phyloP scores from a whole-genome alignment of 2,329 filamentous ascomycete species.

The Neofusicoccum kwambonambiense region DNA sequence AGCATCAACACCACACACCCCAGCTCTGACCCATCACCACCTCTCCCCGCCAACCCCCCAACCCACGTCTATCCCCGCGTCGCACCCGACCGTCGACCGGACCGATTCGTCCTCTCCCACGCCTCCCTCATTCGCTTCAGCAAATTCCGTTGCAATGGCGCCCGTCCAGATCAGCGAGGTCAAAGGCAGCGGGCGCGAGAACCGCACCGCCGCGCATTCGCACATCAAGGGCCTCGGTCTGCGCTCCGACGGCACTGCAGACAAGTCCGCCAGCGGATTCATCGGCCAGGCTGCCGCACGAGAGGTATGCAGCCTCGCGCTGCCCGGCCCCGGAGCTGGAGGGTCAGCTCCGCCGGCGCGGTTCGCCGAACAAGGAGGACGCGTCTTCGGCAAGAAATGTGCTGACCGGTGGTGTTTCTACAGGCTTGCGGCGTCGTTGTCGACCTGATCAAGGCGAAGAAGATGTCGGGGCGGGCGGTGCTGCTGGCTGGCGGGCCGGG shows the following conservation, averaged over 20 bases:
- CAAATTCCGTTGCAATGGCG: conserved; percentile 28
- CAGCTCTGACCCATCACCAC: background rate
- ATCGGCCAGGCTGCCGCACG: conserved; percentile 84
- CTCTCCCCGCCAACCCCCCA: background rate
- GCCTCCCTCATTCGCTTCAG: background rate
- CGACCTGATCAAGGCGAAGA: conserved; percentile 91
- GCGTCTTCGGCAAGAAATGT: conserved; percentile 17
- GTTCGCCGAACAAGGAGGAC: background rate
- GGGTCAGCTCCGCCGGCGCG: too few relatives aligned
- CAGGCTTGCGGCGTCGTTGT: conserved; percentile 94
- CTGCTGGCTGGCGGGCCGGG: conserved; percentile 91
- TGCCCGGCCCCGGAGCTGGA: too few relatives aligned
- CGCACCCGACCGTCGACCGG: background rate
- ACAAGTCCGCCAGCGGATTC: conserved; percentile 77
- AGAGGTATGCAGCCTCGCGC: conserved; percentile 60
- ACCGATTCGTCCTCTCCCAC: background rate
- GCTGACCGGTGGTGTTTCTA: background rate
- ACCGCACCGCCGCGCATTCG: conserved; percentile 92
- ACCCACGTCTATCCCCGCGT: background rate
- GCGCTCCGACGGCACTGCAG: conserved; percentile 80
- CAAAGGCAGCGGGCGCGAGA: conserved; percentile 93
- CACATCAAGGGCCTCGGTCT: conserved; percentile 96
- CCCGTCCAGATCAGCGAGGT: conserved; percentile 67
- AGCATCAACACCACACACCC: conserved; percentile 1
- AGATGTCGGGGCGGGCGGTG: conserved; percentile 94